These are phyloP conservation scores for Raffaelea deltoideospora DNA, from an alignment of 2,329 filamentous ascomycete species.

Conservation along the genomic window DNA sequence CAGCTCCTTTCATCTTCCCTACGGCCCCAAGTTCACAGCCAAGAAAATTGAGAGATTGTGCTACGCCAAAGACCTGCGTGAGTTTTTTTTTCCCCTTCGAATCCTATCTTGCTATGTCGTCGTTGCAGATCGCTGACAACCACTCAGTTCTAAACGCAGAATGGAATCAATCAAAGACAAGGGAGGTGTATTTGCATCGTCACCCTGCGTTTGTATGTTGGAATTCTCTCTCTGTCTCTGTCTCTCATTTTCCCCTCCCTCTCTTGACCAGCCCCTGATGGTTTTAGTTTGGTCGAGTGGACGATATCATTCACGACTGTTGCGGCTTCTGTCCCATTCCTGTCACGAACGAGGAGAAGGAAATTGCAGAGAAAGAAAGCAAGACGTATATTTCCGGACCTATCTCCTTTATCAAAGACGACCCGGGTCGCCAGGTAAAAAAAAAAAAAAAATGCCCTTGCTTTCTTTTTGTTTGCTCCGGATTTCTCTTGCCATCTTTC, in stretches of 20 bases:
- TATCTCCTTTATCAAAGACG: slow-evolving; percentile 61
- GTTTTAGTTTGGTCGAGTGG: slow-evolving; percentile 47
- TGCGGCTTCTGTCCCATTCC: slow-evolving; percentile 65
- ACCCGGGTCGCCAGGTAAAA: slow-evolving; percentile 55
- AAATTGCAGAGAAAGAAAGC: slow-evolving; percentile 54
- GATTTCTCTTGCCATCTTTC: too few relatives aligned
- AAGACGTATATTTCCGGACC: slow-evolving; percentile 64
- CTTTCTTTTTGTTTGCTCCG: too few relatives aligned
- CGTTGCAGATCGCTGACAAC: not conserved
- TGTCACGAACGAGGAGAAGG: slow-evolving; percentile 53
- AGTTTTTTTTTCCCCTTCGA: not conserved
- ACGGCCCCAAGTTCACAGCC: slow-evolving; percentile 44
- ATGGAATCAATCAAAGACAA: slow-evolving; percentile 65
- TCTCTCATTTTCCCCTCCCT: not conserved
- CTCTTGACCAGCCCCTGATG: not conserved
- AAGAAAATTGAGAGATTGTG: slow-evolving; percentile 68
- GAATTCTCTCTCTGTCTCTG: not conserved
- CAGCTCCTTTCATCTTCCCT: slow-evolving; percentile 60
- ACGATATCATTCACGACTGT: slow-evolving; percentile 66
- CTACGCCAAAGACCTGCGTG: slow-evolving; percentile 59
- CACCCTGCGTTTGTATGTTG: slow-evolving; percentile 54
- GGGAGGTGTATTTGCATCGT: slow-evolving; percentile 64
- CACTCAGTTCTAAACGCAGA: slow-evolving; percentile 59
- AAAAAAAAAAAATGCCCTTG: not conserved
- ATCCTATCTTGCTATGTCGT: not conserved